Conservation (phyloP, 345 rosid species). For the Isatis tinctoria region DNA sequence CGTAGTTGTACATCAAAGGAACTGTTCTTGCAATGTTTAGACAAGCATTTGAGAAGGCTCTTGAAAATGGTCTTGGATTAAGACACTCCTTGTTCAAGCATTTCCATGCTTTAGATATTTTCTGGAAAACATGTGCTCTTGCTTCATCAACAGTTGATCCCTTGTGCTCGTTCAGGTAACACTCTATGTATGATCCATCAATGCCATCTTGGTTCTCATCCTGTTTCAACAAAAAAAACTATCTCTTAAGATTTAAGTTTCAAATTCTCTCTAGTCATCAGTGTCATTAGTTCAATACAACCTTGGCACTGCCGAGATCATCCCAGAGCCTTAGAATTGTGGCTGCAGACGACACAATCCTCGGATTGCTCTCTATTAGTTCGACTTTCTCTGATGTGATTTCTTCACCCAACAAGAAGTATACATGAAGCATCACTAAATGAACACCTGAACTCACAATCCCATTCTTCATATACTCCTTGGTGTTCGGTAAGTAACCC, state of each 20-base stretch:
- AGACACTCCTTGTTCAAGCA: slow-evolving; percentile 46
- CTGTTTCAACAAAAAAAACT: slow-evolving; percentile 21
- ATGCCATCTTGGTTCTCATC: slow-evolving; percentile 52
- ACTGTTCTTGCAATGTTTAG: slow-evolving; percentile 44
- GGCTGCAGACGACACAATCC: slow-evolving; percentile 37
- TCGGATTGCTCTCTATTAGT: slow-evolving; percentile 31
- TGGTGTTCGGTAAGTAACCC: slow-evolving; percentile 29
- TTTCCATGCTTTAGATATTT: slow-evolving; percentile 60
- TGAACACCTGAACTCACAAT: slow-evolving; percentile 53
- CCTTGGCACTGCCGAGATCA: slow-evolving; percentile 62
- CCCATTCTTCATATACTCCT: slow-evolving; percentile 61
- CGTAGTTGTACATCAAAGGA: slow-evolving; percentile 45
- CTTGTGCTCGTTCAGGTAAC: slow-evolving; percentile 42
- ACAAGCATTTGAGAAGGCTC: slow-evolving; percentile 28
- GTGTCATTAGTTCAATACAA: not conserved
- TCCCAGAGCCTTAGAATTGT: slow-evolving; percentile 62
- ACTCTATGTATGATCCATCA: slow-evolving; percentile 61
- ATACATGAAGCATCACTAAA: slow-evolving; percentile 42
- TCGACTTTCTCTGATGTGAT: slow-evolving; percentile 31
- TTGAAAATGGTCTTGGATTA: slow-evolving; percentile 30
- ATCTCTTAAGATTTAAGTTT: not conserved
- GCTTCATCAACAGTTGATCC: slow-evolving; percentile 32
- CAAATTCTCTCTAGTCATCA: not conserved
- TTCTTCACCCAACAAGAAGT: slow-evolving; percentile 46
- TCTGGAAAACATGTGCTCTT: slow-evolving; percentile 21